Percentiles rank a stretch among this genome's conserved stretches.
Conservation (phyloP, 2,329 filamentous ascomycete genomes). For the Cordyceps fumosorosea region DNA sequence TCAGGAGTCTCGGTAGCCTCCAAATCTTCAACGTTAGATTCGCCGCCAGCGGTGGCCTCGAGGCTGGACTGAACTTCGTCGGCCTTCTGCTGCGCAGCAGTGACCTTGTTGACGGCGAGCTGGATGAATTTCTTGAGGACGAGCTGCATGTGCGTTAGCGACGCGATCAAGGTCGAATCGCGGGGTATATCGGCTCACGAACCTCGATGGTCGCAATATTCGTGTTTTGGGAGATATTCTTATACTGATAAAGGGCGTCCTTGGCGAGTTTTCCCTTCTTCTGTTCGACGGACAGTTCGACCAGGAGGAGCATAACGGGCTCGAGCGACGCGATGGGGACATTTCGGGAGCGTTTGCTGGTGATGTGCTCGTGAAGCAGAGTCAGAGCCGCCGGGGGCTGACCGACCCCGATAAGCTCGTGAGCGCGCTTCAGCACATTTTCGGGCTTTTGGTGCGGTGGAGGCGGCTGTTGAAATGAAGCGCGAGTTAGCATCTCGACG, state of each 20-base stretch:
- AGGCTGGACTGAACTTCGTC: conserved; percentile 87
- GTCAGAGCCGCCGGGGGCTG: conserved; percentile 88
- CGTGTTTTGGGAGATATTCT: conserved; percentile 99
- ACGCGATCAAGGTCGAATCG: neutral
- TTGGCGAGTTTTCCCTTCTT: conserved; percentile 98
- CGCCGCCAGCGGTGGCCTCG: conserved; percentile 54
- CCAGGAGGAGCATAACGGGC: conserved; percentile 96
- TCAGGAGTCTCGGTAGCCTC: conserved; percentile 97
- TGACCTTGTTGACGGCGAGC: conserved; percentile 92
- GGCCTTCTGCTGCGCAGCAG: conserved; percentile 89
- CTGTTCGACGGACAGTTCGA: conserved; percentile 93
- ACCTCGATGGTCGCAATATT: conserved; percentile 97
- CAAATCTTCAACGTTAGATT: conserved; percentile 81
- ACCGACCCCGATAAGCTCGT: conserved; percentile 97
- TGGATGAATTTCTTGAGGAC: conserved; percentile 98
- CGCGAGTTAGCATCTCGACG: conserved; percentile 23
- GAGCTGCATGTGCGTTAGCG: conserved; percentile 43
- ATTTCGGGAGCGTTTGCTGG: conserved; percentile 95
- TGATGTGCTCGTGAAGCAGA: conserved; percentile 98
- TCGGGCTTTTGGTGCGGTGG: conserved; percentile 96
- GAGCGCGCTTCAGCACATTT: conserved; percentile 97
- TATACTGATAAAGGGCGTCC: conserved; percentile 98
- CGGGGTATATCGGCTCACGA: conserved; percentile 20
- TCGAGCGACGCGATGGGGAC: conserved; percentile 92
- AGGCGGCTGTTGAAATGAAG: conserved; percentile 59